These are phyloP conservation scores for Mycena alexandri DNA, from an alignment of 768 basidiomycete genomes.

Conservation along the genomic window DNA sequence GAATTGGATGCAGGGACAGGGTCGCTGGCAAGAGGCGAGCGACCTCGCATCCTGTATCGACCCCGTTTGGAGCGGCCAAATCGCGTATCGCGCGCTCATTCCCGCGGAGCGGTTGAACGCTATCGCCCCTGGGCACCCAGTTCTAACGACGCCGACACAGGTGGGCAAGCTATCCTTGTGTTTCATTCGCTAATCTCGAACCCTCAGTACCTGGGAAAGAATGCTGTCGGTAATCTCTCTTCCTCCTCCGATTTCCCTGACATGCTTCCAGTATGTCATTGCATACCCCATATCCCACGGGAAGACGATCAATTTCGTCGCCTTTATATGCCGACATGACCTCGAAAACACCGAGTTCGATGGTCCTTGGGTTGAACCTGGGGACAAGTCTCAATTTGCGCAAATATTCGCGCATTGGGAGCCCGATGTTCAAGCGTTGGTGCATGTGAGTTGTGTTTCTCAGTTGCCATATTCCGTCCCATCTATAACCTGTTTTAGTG, in stretches of 20 bases:
- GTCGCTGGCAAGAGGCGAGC: constrained; percentile 53
- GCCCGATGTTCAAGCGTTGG: constrained; percentile 66
- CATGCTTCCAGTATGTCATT: constrained; percentile 63
- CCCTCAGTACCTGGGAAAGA: constrained; percentile 68
- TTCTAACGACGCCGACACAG: constrained; percentile 60
- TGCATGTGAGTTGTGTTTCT: constrained; percentile 57
- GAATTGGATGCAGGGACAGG: constrained; percentile 49
- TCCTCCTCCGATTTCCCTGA: constrained; percentile 6
- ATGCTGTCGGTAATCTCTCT: constrained; percentile 51
- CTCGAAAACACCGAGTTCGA: constrained; percentile 64
- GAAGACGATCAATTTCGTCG: constrained; percentile 72
- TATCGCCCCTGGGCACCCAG: constrained; percentile 60
- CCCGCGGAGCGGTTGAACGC: constrained; percentile 60
- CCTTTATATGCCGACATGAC: constrained; percentile 64
- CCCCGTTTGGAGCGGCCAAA: constrained; percentile 70
- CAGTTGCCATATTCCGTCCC: constrained; percentile 11
- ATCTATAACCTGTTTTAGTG: constrained; percentile 53
- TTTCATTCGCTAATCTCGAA: constrained; percentile 2
- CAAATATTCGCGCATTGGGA: constrained; percentile 67
- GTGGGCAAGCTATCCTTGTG: constrained; percentile 45
- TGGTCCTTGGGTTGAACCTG: constrained; percentile 64
- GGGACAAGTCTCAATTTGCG: constrained; percentile 60
- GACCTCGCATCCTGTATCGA: constrained; percentile 59
- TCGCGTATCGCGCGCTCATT: constrained; percentile 73
- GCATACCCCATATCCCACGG: constrained; percentile 73